Percentiles rank a stretch among this genome's conserved stretches.
These are phyloP conservation scores for Metschnikowia lachancei DNA, from an alignment of 805 yeast species.

Conservation along the genomic window DNA sequence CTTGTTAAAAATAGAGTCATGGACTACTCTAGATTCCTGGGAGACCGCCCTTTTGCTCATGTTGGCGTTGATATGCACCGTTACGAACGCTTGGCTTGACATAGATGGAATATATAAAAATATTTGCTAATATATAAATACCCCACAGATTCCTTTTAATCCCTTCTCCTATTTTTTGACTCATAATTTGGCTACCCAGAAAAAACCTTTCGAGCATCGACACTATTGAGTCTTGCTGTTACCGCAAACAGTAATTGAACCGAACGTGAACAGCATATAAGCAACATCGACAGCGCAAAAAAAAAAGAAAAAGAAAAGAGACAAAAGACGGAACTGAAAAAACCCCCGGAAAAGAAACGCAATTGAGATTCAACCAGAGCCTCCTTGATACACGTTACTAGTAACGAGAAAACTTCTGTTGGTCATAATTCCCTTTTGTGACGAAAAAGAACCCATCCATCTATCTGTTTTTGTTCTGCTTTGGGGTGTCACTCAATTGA, in stretches of 20 bases:
- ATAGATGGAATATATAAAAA: neutral
- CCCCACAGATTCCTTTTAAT: too few species aligned
- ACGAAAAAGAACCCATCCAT: too few species aligned
- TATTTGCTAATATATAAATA: too few species aligned
- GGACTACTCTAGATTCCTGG: constrained; percentile 11
- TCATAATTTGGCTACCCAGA: too few species aligned
- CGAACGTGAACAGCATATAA: neutral
- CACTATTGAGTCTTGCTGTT: neutral
- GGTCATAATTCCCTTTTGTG: neutral
- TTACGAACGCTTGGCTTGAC: constrained; percentile 5
- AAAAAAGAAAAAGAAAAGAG: neutral
- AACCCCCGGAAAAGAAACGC: too few species aligned
- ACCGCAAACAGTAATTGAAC: neutral
- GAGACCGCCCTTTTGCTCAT: neutral
- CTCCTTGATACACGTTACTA: too few species aligned
- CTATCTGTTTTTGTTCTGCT: too few species aligned
- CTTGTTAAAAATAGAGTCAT: constrained; percentile 8
- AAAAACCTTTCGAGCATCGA: too few species aligned
- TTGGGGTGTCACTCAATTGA: too few species aligned
- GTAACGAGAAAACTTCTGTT: too few species aligned
- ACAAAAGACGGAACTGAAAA: too few species aligned
- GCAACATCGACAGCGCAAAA: neutral
- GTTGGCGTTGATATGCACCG: constrained; percentile 3
- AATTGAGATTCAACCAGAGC: neutral
- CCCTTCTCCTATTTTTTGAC: too few species aligned